phyloP scores from a whole-genome alignment of 1,284 basidiomycete genomes.

The Leucoagaricus sp. region DNA sequence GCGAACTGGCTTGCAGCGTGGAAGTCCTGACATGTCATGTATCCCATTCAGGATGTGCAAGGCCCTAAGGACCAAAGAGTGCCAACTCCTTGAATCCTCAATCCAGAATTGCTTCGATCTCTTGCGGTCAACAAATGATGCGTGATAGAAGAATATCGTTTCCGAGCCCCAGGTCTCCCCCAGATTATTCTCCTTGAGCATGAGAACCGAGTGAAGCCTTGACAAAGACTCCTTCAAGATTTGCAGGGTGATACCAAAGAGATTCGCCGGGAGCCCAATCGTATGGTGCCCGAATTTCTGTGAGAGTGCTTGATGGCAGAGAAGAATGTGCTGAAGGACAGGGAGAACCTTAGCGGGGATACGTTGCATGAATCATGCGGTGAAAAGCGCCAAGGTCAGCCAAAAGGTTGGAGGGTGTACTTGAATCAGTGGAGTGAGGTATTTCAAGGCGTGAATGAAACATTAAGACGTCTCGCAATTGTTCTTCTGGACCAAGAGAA shows the following conservation, averaged over 20 bases:
- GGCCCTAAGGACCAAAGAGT: neutral
- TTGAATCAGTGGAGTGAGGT: neutral
- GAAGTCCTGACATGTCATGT: neutral
- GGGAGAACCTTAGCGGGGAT: neutral
- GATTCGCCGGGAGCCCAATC: neutral
- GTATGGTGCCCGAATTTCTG: neutral
- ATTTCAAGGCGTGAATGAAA: neutral
- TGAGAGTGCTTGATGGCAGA: neutral
- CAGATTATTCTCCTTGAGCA: neutral
- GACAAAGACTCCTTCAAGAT: neutral
- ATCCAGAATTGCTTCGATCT: neutral
- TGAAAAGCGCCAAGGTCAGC: neutral
- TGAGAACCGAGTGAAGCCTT: neutral
- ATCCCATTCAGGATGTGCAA: neutral
- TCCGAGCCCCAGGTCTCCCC: neutral
- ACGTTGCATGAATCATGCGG: neutral
- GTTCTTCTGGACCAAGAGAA: neutral
- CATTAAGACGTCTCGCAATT: neutral
- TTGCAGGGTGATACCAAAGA: neutral
- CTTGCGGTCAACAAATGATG: neutral
- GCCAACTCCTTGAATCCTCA: conserved; percentile 19
- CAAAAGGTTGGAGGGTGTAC: neutral
- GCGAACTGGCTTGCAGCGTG: neutral
- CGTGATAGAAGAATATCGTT: neutral
- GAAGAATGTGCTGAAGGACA: neutral